Conservation (phyloP, 2,329 filamentous ascomycete genomes). For the Nannizzia gypsea region DNA sequence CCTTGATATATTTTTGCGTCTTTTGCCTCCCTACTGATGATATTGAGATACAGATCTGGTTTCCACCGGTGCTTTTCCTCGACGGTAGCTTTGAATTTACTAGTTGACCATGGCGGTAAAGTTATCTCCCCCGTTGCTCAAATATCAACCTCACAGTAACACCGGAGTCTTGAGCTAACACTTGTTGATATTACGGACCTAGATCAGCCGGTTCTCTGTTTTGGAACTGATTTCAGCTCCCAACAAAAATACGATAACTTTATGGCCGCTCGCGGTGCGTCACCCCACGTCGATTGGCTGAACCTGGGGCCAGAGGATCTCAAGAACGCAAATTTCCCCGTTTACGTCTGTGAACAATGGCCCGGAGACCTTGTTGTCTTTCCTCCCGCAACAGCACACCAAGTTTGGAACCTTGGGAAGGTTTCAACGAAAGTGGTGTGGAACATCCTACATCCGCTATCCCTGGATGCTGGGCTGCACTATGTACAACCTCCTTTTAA, state of each 20-base stretch:
- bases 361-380: slow-evolving; percentile 27
- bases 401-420: slow-evolving; percentile 27
- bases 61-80: slow-evolving; percentile 30
- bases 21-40: not conserved
- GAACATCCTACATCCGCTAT: slow-evolving; percentile 28
- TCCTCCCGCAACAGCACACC: slow-evolving; percentile 27
- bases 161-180: not conserved
- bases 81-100: slow-evolving; percentile 26
- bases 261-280: slow-evolving; percentile 24
- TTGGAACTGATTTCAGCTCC: slow-evolving; percentile 26
- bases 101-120: slow-evolving; percentile 24
- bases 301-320: slow-evolving; percentile 22
- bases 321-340: slow-evolving; percentile 24
- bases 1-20: not conserved
- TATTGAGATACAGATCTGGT: slow-evolving; percentile 23
- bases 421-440: slow-evolving; percentile 28
- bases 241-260: slow-evolving; percentile 25
- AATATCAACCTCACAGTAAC: not conserved
- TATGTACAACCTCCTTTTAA: slow-evolving; percentile 28
- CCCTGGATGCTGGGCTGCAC: slow-evolving; percentile 24
- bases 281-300: slow-evolving; percentile 27
- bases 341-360: slow-evolving; percentile 26
- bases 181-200: slow-evolving; percentile 8
- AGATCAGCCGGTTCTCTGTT: slow-evolving; percentile 22
- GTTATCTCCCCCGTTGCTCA: not conserved